A percentile compares a stretch with the other conserved stretches of the same genome.
These are phyloP conservation scores for Plasmodium ovale DNA, from an alignment of 169 alveolate species.

Conservation along the genomic window DNA sequence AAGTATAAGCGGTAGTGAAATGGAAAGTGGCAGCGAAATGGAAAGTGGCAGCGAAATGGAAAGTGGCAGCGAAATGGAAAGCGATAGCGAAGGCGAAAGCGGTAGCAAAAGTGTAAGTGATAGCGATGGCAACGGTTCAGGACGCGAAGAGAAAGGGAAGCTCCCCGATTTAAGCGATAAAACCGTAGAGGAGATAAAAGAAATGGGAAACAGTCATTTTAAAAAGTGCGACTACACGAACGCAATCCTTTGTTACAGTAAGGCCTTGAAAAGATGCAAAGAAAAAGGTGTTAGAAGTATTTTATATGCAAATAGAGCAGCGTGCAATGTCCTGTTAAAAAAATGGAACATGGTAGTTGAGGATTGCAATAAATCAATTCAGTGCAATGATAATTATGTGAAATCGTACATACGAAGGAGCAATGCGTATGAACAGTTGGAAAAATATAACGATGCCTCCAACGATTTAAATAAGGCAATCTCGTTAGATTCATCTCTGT, in stretches of 20 bases:
- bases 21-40: too few relatives aligned
- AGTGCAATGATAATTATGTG: conserved; percentile 33
- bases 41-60: too few relatives aligned
- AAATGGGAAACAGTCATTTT: conserved; percentile 77
- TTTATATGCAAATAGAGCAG: conserved; percentile 88
- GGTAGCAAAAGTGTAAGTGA: neutral
- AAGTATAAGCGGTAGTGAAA: too few relatives aligned
- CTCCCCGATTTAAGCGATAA: conserved; percentile 51
- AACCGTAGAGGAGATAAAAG: conserved; percentile 73
- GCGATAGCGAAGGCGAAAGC: too few relatives aligned
- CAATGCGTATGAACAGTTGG: conserved; percentile 88
- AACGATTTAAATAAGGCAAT: conserved; percentile 90
- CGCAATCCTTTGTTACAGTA: conserved; percentile 80
- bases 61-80: too few relatives aligned
- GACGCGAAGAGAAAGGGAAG: conserved; percentile 9
- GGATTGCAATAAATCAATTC: conserved; percentile 68
- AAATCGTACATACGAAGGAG: conserved; percentile 88
- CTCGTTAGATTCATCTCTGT: conserved; percentile 85
- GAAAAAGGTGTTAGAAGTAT: conserved; percentile 79
- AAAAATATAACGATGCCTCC: conserved; percentile 90
- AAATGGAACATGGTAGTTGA: conserved; percentile 85
- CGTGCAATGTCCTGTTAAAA: conserved; percentile 85
- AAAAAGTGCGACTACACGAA: conserved; percentile 53
- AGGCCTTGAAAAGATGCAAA: conserved; percentile 81
- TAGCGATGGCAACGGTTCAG: neutral